Evolutionary conservation across 306 rosid species (phyloP).

Genomic region (Dryas drummondii): DNA sequence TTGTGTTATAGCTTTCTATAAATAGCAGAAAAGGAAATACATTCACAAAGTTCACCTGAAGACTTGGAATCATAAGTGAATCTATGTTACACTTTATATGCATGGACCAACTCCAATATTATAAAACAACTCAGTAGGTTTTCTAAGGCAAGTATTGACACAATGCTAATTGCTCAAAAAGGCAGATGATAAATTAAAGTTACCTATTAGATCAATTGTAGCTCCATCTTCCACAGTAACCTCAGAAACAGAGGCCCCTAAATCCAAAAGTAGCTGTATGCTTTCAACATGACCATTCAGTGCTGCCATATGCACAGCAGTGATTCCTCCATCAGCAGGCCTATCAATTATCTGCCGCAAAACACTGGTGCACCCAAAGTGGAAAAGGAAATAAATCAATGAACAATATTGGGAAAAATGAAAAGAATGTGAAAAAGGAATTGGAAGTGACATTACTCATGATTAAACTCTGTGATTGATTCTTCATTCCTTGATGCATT

Average conservation of each 20-base stretch:
- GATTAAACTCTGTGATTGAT: slow-evolving; percentile 58
- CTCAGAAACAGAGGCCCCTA: slow-evolving; percentile 84
- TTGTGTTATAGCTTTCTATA: background rate
- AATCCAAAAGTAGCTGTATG: slow-evolving; percentile 78
- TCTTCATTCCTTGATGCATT: slow-evolving; percentile 32
- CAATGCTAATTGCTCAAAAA: background rate
- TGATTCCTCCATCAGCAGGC: slow-evolving; percentile 94
- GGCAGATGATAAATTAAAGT: background rate
- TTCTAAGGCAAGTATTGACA: background rate
- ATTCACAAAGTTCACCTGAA: background rate
- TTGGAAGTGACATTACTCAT: slow-evolving; percentile 46
- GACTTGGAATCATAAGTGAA: background rate
- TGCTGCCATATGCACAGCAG: slow-evolving; percentile 98
- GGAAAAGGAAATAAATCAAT: slow-evolving; percentile 29
- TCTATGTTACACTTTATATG: background rate
- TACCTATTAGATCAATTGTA: slow-evolving; percentile 87
- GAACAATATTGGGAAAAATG: slow-evolving; percentile 12
- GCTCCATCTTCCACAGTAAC: slow-evolving; percentile 88
- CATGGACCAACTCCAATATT: background rate
- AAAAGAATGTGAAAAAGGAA: slow-evolving; percentile 24
- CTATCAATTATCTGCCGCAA: slow-evolving; percentile 61
- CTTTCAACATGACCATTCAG: slow-evolving; percentile 86
- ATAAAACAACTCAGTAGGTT: background rate
- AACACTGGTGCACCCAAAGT: slow-evolving; percentile 46
- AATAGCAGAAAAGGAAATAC: background rate